Evolutionary conservation across 2,329 filamentous ascomycete genomes (phyloP).

Genomic region (Monilinia fructicola): DNA sequence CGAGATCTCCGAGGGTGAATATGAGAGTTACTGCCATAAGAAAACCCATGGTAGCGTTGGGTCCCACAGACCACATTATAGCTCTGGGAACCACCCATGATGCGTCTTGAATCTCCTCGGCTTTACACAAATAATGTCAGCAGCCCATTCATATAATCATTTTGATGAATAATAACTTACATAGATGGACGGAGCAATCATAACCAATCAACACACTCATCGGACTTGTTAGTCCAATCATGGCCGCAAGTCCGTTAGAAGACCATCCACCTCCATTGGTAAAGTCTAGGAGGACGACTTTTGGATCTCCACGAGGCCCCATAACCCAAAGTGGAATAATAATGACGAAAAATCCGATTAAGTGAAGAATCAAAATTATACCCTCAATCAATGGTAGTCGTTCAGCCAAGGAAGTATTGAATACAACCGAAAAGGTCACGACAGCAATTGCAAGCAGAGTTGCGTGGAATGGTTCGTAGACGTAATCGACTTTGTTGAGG

Average conservation of each 20-base stretch:
- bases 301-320: conserved; percentile 28
- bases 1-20: conserved; percentile 43
- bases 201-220: conserved; percentile 35
- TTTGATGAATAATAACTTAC: not conserved
- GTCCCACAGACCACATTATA: conserved; percentile 40
- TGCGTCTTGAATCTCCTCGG: conserved; percentile 52
- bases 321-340: conserved; percentile 44
- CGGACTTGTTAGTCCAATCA: conserved; percentile 43
- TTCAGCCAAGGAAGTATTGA: conserved; percentile 46
- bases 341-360: conserved; percentile 47
- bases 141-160: not conserved
- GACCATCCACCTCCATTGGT: conserved; percentile 40
- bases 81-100: conserved; percentile 48
- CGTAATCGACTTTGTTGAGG: conserved; percentile 42
- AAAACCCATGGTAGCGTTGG: conserved; percentile 44
- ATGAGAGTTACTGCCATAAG: conserved; percentile 44
- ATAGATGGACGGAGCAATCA: conserved; percentile 43
- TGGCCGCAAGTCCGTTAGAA: conserved; percentile 39
- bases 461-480: conserved; percentile 44
- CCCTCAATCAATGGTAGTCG: conserved; percentile 46
- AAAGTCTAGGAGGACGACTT: conserved; percentile 39
- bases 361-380: conserved; percentile 47
- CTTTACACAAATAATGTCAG: conserved; percentile 8
- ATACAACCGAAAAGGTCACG: conserved; percentile 43
- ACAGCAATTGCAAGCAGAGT: conserved; percentile 47